A percentile compares a stretch with the other conserved stretches of the same genome.
Evolutionary conservation across 306 rosid species (phyloP).

Genomic region (Rosa persica): DNA sequence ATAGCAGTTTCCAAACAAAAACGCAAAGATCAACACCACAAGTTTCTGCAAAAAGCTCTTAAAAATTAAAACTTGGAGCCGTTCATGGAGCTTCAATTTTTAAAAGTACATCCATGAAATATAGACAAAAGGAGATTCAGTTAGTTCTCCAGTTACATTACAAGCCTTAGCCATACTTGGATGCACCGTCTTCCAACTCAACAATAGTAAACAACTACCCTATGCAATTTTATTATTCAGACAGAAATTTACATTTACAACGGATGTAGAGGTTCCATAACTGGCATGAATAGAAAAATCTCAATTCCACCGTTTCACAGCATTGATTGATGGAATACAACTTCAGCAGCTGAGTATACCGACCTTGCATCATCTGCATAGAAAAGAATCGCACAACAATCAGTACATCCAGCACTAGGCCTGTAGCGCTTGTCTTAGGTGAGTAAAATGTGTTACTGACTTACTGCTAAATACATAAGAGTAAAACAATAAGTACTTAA

Average conservation of each 20-base stretch:
- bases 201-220: not conserved
- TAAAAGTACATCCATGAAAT: not conserved
- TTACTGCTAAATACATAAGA: not conserved
- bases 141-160: not conserved
- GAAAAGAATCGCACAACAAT: not conserved
- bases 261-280: not conserved
- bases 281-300: not conserved
- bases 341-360: constrained; percentile 34
- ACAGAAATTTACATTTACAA: not conserved
- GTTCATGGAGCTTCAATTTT: not conserved
- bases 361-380: constrained; percentile 40
- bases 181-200: not conserved
- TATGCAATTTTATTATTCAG: not conserved
- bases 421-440: not conserved
- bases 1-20: not conserved
- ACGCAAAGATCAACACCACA: not conserved
- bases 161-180: not conserved
- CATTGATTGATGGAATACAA: constrained; percentile 33
- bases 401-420: not conserved
- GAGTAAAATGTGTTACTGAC: not conserved
- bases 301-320: constrained; percentile 1
- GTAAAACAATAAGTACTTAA: not conserved
- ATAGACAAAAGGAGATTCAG: not conserved
- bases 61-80: not conserved
- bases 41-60: not conserved